These are phyloP conservation scores for Coemansia sp. DNA, from an alignment of 371 early-diverging fungal genomes.

Conservation along the genomic window DNA sequence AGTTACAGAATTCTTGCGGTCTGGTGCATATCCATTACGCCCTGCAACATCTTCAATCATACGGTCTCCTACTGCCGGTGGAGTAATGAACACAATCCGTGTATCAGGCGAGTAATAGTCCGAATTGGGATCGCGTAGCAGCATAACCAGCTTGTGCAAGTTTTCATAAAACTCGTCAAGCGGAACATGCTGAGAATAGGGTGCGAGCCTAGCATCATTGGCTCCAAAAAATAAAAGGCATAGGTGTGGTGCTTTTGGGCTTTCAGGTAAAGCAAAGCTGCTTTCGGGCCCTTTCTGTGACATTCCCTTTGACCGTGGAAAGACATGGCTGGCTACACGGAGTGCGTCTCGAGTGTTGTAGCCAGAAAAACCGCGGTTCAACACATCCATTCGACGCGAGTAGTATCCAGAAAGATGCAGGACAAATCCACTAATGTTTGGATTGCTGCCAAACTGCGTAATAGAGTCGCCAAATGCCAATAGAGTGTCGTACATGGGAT, in stretches of 20 bases:
- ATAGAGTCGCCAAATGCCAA: constrained; percentile 71
- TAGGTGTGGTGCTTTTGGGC: constrained; percentile 54
- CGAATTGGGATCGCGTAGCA: constrained; percentile 57
- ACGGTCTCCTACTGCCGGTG: constrained; percentile 67
- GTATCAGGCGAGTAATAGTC: constrained; percentile 59
- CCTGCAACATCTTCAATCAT: constrained; percentile 51
- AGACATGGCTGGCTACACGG: not conserved
- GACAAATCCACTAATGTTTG: constrained; percentile 68
- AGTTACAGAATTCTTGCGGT: constrained; percentile 36
- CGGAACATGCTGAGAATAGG: constrained; percentile 63
- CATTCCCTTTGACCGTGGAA: not conserved
- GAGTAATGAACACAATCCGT: constrained; percentile 67
- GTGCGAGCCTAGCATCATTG: constrained; percentile 70
- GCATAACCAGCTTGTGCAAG: constrained; percentile 57
- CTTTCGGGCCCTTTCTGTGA: not conserved
- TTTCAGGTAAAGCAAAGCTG: not conserved
- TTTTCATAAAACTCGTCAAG: constrained; percentile 60
- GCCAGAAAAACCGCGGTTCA: constrained; percentile 78
- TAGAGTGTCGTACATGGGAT: constrained; percentile 42
- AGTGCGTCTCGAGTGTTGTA: constrained; percentile 20
- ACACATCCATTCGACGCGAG: constrained; percentile 65
- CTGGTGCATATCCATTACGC: constrained; percentile 6
- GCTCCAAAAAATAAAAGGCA: constrained; percentile 79
- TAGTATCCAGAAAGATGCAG: constrained; percentile 57
- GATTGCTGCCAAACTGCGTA: constrained; percentile 67